Base-by-base conservation (phyloP, 2,329 filamentous ascomycete species). In the Fusarium oxysporum region DNA sequence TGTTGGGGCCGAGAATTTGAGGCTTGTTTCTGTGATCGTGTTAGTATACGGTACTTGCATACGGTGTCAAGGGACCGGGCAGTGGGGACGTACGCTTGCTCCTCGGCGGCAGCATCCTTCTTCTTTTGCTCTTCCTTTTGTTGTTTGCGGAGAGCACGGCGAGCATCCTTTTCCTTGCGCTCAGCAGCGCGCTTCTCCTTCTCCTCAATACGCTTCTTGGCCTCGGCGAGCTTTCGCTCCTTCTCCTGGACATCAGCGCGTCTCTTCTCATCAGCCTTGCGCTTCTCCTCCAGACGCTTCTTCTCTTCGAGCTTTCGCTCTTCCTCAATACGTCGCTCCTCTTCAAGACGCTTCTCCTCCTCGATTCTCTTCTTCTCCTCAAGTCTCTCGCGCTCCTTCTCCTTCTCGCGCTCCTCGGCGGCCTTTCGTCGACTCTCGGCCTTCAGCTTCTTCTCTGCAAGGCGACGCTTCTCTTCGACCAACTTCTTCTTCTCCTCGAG, bases 131-230 rank as follows among this genome's bases (percentile, higher is more conserved):
- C 65, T 16, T 68, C 65, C 47, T 68, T 68, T 21, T 43, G 63
- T 21, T 68, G 63, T 23, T 68, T 68, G 32, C 65, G 63, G 41
- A 62, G 32, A 13, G 65, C 47, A 17, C 64, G 65, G 13, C 65
- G 65, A n/a, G 63, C 55, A 3, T 67, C 64, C 63, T 68, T 68
- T 17, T 68, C 65, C 62, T 67, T 67, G 17, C 64, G 64, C 62
- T 67, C 64, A 28, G 64, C 62, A 3, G 30, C 62, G 17, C 64
- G 33, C 64, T 67, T 67, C 53, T 67, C 64, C 45, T 61, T 67
- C 53, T 67, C 64, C 10, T 67, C 64, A 1, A 47, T 11, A 1
- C 62, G 62, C 54, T 66, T 67, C 40, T 44, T 67, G 30, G 37
- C 62, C 7, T 67, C 64, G 2, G 62, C 61, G 10, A 67, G 37